These are phyloP conservation scores for Harringtonia lauricola DNA, from an alignment of 2,329 filamentous ascomycete species.

Conservation along the genomic window DNA sequence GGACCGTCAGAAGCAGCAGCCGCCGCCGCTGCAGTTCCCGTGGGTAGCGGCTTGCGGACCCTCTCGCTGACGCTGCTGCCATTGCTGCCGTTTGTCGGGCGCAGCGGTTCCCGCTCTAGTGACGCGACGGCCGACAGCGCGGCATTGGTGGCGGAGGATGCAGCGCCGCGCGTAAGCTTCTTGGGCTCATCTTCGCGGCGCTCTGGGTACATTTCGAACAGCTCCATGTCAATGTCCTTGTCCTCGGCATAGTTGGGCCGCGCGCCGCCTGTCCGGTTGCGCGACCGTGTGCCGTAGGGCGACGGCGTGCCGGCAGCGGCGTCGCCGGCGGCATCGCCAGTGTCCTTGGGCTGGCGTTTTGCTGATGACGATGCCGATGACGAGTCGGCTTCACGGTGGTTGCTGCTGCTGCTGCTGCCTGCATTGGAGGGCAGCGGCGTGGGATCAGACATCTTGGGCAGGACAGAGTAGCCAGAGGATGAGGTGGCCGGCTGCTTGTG, in stretches of 20 bases:
- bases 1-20: slow-evolving; percentile 12
- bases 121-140: slow-evolving; percentile 2
- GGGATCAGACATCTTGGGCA: slow-evolving; percentile 21
- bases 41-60: slow-evolving; percentile 11
- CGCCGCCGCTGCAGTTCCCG: slow-evolving; percentile 14
- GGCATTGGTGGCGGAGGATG: slow-evolving; percentile 1
- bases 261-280: slow-evolving; percentile 69
- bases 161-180: slow-evolving; percentile 33
- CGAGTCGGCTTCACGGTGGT: background rate
- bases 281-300: slow-evolving; percentile 85
- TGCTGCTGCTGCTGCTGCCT: background rate
- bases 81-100: slow-evolving; percentile 4
- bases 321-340: background rate
- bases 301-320: slow-evolving; percentile 32
- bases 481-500: slow-evolving; percentile 9
- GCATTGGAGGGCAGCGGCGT: slow-evolving; percentile 3
- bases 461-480: slow-evolving; percentile 16
- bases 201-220: slow-evolving; percentile 56
- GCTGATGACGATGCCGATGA: slow-evolving; percentile 32
- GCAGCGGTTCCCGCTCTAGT: slow-evolving; percentile 6
- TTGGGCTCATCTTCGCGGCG: slow-evolving; percentile 46
- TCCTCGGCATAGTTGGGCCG: slow-evolving; percentile 95
- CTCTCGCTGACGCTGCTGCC: slow-evolving; percentile 4
- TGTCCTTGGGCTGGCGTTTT: slow-evolving; percentile 34
- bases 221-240: slow-evolving; percentile 77